Base-by-base conservation (phyloP, 805 yeast genomes). In the Saccharomycopsis sp. region DNA sequence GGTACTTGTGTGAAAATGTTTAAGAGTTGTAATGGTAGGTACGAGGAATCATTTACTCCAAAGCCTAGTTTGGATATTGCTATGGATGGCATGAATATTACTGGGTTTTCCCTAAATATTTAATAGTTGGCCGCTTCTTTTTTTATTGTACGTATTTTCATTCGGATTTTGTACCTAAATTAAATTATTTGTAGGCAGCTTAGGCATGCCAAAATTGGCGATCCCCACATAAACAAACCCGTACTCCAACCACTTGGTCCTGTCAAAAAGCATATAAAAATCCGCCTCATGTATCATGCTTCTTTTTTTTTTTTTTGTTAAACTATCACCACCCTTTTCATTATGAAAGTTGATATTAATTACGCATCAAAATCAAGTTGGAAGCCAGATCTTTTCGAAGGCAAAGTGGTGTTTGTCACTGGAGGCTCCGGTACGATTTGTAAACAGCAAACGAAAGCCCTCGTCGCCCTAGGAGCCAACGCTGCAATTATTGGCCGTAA, bases 351-450 rank as follows among this genome's bases (percentile, higher is more conserved):
- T 16, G 51, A 47, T 26, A 36, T 35, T n/a, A 22, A 45, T 7
- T 49, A 42, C 38, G 39, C 44, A 4, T 14, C 35, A 11, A 42
- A 39, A 8, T 31, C 38, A 29, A 14, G 20, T 22, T 66, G 68
- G 65, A 79, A 80, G 52, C 76, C 80, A 1, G 83, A 74, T 52
- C 55, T 87, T 32, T 88, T 88, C 67, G 71, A 77, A 47, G 94
- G 84, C 11, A 88, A 88, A 60, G 96, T 86, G 2, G 93, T 79
- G 4, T 84, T 89, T 53, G 85, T 87, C 42, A 90, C 97, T 1
- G 97, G 97, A 4, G 97, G 97, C 11, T 93, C 97, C 2, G 97
- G 97, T 9, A 79, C 95, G n/a, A 89, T 90, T 44, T 89, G 97
- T 62, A 69, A 93, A 39, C 90, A 84, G 4, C 97, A 89, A 61